Conservation (phyloP, 202 grass and related monocot species). For the Elaeis oleifera region DNA sequence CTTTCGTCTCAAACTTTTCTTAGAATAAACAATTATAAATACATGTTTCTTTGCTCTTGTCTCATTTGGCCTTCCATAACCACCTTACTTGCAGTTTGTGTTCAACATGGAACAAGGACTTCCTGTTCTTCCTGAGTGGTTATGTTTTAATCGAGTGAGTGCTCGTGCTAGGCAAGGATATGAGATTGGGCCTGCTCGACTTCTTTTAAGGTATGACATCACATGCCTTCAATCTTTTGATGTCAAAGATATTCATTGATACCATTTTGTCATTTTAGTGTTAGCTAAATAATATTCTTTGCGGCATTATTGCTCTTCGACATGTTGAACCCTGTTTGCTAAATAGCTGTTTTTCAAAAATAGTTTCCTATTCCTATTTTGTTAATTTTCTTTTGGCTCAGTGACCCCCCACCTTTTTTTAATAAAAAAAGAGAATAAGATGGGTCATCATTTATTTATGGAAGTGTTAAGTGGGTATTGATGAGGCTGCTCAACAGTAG, state of each 20-base stretch:
- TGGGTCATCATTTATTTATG: too few species aligned
- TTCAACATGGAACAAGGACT: constrained; percentile 87
- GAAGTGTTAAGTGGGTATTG: too few species aligned
- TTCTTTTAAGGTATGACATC: constrained; percentile 62
- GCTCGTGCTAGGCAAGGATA: constrained; percentile 57
- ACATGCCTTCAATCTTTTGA: background rate
- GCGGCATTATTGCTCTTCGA: background rate
- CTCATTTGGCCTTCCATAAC: background rate
- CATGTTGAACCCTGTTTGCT: background rate
- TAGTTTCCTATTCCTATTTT: too few species aligned
- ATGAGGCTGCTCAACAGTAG: too few species aligned
- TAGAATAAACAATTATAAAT: too few species aligned
- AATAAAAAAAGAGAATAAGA: too few species aligned
- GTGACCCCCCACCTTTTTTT: too few species aligned
- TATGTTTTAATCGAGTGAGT: constrained; percentile 85
- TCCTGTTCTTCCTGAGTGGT: constrained; percentile 68
- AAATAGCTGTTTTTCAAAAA: too few species aligned
- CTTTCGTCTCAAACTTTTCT: background rate
- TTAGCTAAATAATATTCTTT: too few species aligned
- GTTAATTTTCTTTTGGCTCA: too few species aligned
- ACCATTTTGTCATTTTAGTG: too few species aligned
- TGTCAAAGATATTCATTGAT: background rate
- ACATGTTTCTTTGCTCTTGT: constrained; percentile 21
- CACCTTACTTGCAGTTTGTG: constrained; percentile 54
- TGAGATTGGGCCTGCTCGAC: constrained; percentile 60